Evolutionary conservation across 2,329 filamentous ascomycete genomes (phyloP), one percentile per base, ranked within the genome.

Genomic region (Plectosphaerella sp.): DNA sequence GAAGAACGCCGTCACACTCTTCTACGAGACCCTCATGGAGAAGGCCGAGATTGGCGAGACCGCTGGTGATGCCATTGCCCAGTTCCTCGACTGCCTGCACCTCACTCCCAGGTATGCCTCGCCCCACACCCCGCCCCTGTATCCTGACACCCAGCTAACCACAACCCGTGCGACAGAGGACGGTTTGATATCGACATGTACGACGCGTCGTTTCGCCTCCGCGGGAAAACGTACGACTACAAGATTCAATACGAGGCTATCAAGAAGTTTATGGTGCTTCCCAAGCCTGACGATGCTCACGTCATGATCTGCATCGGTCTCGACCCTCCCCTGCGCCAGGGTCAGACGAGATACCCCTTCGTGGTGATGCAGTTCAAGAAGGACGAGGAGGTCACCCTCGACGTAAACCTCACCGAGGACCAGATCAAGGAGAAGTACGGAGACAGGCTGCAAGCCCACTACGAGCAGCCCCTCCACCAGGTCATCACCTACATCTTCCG

Each of bases 171-270:
- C 28, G 28, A 28, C 5, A 92, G 94, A 88, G 95, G 94, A 69
- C 93, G 94, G 60, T 99, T 99, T 79, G 94, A 97, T 70, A 96
- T 99, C 74, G 94, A 99, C 71, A 96, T 99, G 88, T 99, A 99
- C 80, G 94, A 97, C 71, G 87, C 85, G 15, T 97, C 94, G 2
- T 97, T 99, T 81, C 88, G 94, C 57, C 82, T 99, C 56, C 93
- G 94, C 59, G 94, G 94, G 64, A 99, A 99, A 76, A 99, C 94
- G 22, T 99, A 99, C 77, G 95, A 99, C 76, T 99, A 99, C 84
- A 99, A 99, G 82, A 97, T 99, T 59, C 91, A 97, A 69, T 99
- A 97, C 72, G 90, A 97, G 53, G 85, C 87, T 48, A 91, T 97
- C 74, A 99, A 99, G 79, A 97, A 97, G 70, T 97, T 97, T 68